phyloP scores from a whole-genome alignment of 495 filamentous ascomycete genomes.

The Aspergillus campestris region DNA sequence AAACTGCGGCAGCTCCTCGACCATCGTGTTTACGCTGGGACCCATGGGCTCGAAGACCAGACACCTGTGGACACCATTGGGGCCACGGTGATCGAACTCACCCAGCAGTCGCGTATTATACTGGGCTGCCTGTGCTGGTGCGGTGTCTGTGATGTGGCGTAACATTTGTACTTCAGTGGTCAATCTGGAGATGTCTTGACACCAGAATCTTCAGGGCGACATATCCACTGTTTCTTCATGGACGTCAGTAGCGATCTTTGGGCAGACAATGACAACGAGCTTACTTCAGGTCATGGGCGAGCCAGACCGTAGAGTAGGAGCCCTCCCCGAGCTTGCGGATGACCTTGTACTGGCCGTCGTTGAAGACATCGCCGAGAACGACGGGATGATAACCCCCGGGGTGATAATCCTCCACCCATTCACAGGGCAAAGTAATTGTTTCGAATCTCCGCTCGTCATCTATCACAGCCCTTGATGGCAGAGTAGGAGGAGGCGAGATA shows the following conservation, averaged over 20 bases:
- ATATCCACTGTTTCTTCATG: conserved; percentile 17
- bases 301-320: conserved; percentile 39
- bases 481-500: conserved; percentile 9
- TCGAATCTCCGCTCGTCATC: conserved; percentile 5
- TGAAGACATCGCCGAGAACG: conserved; percentile 28
- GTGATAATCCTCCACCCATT: conserved; percentile 26
- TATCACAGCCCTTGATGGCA: neutral
- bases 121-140: conserved; percentile 7
- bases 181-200: conserved; percentile 12
- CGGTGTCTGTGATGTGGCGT: conserved; percentile 15
- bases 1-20: conserved; percentile 23
- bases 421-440: too few species aligned
- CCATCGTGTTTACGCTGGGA: conserved; percentile 26
- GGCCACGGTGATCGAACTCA: conserved; percentile 34
- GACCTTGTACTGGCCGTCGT: conserved; percentile 28
- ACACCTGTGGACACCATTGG: conserved; percentile 42
- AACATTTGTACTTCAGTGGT: conserved; percentile 18
- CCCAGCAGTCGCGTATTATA: conserved; percentile 32
- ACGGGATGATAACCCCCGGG: conserved; percentile 38
- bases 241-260: conserved; percentile 9
- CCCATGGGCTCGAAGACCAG: conserved; percentile 43
- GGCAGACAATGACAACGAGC: conserved; percentile 6
- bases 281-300: conserved; percentile 26
- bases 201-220: conserved; percentile 32
- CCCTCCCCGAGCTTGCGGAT: conserved; percentile 39